Evolutionary conservation across 2,329 filamentous ascomycete species (phyloP).

Genomic region (Zopfia rhizophila): DNA sequence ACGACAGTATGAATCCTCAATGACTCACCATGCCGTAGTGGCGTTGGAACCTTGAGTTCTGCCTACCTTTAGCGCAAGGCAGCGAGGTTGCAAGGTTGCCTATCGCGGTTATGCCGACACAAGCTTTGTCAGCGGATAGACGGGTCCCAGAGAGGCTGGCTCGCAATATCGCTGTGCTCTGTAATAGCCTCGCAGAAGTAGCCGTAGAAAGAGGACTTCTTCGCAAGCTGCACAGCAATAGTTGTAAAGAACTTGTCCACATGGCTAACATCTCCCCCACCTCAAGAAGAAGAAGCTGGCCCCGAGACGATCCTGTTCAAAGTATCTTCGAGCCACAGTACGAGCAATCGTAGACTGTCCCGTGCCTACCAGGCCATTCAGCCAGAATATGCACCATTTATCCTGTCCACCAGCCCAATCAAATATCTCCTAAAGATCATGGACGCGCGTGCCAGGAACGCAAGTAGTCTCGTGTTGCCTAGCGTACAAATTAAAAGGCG

Average conservation of each 20-base stretch:
- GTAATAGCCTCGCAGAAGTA: slow-evolving; percentile 3
- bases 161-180: not conserved
- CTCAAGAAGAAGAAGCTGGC: slow-evolving; percentile 28
- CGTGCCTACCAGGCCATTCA: slow-evolving; percentile 35
- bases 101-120: too few species aligned
- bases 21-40: too few species aligned
- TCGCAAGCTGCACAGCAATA: slow-evolving; percentile 6
- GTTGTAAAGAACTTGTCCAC: slow-evolving; percentile 12
- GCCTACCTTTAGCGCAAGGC: too few species aligned
- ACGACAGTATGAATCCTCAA: too few species aligned
- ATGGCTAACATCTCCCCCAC: slow-evolving; percentile 10
- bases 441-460: slow-evolving; percentile 9
- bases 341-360: slow-evolving; percentile 24
- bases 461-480: slow-evolving; percentile 3
- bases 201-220: not conserved
- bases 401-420: slow-evolving; percentile 5
- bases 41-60: too few species aligned
- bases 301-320: slow-evolving; percentile 6
- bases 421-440: slow-evolving; percentile 11
- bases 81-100: too few species aligned
- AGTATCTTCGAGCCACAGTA: slow-evolving; percentile 25
- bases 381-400: slow-evolving; percentile 20
- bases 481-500: slow-evolving; percentile 7
- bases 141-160: slow-evolving; percentile 1
- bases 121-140: too few species aligned